A percentile compares a stretch with the other conserved stretches of the same genome.
Conservation (phyloP, 805 yeast species). For the Hanseniaspora meyeri region DNA sequence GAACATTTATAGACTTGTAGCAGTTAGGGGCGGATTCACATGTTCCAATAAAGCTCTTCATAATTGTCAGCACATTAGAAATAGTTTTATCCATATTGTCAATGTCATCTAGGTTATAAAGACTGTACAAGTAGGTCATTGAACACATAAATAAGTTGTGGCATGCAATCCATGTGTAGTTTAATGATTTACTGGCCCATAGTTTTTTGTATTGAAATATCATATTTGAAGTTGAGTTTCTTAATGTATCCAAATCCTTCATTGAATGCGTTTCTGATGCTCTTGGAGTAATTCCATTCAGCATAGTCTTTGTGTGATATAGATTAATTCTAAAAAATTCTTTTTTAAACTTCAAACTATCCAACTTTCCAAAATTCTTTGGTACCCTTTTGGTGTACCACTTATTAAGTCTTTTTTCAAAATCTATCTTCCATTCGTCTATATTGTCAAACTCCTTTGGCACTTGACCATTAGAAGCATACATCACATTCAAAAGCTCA, state of each 20-base stretch:
- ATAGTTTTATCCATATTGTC: slow-evolving; percentile 40
- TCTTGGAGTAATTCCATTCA: slow-evolving; percentile 70
- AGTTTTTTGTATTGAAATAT: slow-evolving; percentile 51
- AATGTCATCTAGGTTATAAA: slow-evolving; percentile 42
- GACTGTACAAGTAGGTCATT: slow-evolving; percentile 64
- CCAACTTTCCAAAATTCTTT: slow-evolving; percentile 41
- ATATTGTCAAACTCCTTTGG: slow-evolving; percentile 49
- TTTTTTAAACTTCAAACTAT: slow-evolving; percentile 57
- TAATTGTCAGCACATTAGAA: slow-evolving; percentile 41
- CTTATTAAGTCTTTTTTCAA: slow-evolving; percentile 38
- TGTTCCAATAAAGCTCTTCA: slow-evolving; percentile 48
- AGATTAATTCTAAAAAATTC: slow-evolving; percentile 65
- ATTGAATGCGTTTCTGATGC: slow-evolving; percentile 38
- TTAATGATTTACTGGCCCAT: slow-evolving; percentile 44
- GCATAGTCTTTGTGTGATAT: slow-evolving; percentile 55
- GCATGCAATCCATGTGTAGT: slow-evolving; percentile 88
- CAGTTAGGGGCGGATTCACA: slow-evolving; percentile 74
- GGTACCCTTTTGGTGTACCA: slow-evolving; percentile 54
- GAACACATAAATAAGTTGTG: slow-evolving; percentile 85
- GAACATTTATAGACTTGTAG: slow-evolving; percentile 54
- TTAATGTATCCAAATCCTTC: slow-evolving; percentile 44
- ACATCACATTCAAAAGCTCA: slow-evolving; percentile 58
- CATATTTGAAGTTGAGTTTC: slow-evolving; percentile 53
- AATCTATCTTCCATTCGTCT: slow-evolving; percentile 50
- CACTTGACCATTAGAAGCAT: slow-evolving; percentile 52